Percentiles rank a stretch among this genome's conserved stretches.
Conservation (phyloP, 805 yeast genomes). For the Starmerella davenportii region DNA sequence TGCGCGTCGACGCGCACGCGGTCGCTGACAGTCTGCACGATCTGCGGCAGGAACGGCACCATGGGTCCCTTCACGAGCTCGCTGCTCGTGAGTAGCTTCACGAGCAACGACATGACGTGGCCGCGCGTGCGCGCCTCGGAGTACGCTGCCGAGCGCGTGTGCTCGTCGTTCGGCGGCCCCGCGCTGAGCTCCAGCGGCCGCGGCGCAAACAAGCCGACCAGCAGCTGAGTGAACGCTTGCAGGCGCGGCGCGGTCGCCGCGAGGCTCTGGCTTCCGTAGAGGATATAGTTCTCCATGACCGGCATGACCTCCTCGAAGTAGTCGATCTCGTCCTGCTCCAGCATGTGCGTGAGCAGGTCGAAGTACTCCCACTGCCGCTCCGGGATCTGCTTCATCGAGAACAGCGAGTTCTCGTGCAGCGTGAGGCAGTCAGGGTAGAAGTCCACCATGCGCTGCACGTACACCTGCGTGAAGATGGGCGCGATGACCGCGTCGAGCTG, state of each 20-base stretch:
- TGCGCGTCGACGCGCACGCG: constrained; percentile 9
- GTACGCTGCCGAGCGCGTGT: constrained; percentile 28
- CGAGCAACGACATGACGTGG: constrained; percentile 45
- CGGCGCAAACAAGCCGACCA: constrained; percentile 30
- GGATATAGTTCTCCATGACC: constrained; percentile 54
- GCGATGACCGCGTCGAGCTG: constrained; percentile 47
- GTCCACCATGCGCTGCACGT: constrained; percentile 49
- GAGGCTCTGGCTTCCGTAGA: constrained; percentile 37
- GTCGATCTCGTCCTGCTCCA: constrained; percentile 33
- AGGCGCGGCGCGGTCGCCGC: constrained; percentile 25
- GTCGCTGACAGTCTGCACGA: constrained; percentile 6
- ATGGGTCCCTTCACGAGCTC: constrained; percentile 13
- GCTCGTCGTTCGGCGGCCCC: neutral
- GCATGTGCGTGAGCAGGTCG: constrained; percentile 28
- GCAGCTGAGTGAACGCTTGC: constrained; percentile 31
- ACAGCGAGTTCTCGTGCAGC: constrained; percentile 50
- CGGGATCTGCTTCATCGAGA: constrained; percentile 40
- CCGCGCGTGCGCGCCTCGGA: constrained; percentile 42
- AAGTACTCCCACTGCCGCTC: constrained; percentile 63
- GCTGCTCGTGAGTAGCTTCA: constrained; percentile 36
- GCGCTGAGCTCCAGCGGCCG: constrained; percentile 10
- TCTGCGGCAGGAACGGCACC: constrained; percentile 5
- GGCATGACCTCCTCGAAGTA: constrained; percentile 60
- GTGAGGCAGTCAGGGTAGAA: constrained; percentile 64
- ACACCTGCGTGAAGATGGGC: constrained; percentile 52